Conservation (phyloP, 371 early-diverging fungal genomes). For the Thermomucor indicae-seudaticae region DNA sequence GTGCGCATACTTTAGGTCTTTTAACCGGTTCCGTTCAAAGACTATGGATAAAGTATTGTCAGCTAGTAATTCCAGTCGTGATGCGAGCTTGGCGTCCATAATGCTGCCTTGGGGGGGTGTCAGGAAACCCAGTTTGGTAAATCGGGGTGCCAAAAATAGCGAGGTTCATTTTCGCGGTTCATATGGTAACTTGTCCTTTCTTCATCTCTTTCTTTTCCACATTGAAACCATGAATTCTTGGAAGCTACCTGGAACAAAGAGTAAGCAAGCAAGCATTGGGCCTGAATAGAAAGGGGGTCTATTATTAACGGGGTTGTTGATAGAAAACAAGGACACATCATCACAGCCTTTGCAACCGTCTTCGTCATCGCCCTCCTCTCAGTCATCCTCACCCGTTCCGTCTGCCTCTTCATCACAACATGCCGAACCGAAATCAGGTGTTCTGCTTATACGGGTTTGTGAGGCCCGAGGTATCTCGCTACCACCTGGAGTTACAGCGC, state of each 20-base stretch:
- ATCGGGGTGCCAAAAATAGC: too few species aligned
- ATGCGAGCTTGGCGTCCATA: constrained; percentile 56
- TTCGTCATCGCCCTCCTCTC: constrained; percentile 1
- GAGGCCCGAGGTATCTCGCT: constrained; percentile 8
- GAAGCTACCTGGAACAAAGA: neutral
- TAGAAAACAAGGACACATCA: neutral
- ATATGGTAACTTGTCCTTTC: too few species aligned
- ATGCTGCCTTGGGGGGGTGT: too few species aligned
- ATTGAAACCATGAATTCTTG: neutral
- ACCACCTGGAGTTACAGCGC: constrained; percentile 4
- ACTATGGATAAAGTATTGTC: constrained; percentile 60
- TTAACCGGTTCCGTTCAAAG: constrained; percentile 60
- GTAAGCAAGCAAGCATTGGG: neutral
- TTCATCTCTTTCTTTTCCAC: too few species aligned
- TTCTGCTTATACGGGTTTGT: constrained; percentile 11
- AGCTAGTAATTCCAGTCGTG: constrained; percentile 51
- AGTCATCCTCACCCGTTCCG: constrained; percentile 4
- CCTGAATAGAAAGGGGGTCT: neutral
- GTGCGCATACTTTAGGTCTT: constrained; percentile 36
- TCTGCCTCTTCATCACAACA: constrained; percentile 10
- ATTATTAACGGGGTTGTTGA: neutral
- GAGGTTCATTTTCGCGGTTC: too few species aligned
- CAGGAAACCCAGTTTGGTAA: too few species aligned
- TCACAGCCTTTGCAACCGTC: neutral
- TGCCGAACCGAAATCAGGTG: constrained; percentile 7